phyloP scores from a whole-genome alignment of 2,329 filamentous ascomycete genomes.

The Lasiodiplodia gonubiensis region DNA sequence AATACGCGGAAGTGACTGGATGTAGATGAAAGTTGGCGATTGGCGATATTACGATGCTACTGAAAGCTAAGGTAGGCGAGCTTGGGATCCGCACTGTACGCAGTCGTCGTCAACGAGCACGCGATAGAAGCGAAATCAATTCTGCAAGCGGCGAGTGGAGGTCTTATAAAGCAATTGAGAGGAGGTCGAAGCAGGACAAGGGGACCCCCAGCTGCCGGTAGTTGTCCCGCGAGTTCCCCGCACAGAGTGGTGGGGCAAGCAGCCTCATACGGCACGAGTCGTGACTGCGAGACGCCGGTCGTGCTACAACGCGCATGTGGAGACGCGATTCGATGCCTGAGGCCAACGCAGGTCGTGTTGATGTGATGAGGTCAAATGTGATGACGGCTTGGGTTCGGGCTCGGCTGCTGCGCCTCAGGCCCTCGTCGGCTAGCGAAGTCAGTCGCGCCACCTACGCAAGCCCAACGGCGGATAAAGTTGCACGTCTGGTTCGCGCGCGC shows the following conservation, averaged over 20 bases:
- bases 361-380: neutral
- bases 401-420: conserved; percentile 3
- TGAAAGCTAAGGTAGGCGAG: neutral
- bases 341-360: neutral
- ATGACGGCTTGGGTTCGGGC: neutral
- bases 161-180: neutral
- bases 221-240: conserved; percentile 15
- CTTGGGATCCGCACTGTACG: neutral
- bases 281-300: neutral
- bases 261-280: conserved; percentile 3
- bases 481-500: conserved; percentile 6
- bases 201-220: neutral
- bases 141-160: neutral
- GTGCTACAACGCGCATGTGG: neutral
- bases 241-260: conserved; percentile 12
- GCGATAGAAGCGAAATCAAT: neutral
- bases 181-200: conserved; percentile 1
- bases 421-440: neutral
- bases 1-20: neutral
- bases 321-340: conserved; percentile 9
- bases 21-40: neutral
- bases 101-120: neutral
- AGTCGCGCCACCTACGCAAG: conserved; percentile 17
- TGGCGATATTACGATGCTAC: neutral
- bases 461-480: neutral